Conservation (phyloP, 2,329 filamentous ascomycete species). For the Colletotrichum sojae region DNA sequence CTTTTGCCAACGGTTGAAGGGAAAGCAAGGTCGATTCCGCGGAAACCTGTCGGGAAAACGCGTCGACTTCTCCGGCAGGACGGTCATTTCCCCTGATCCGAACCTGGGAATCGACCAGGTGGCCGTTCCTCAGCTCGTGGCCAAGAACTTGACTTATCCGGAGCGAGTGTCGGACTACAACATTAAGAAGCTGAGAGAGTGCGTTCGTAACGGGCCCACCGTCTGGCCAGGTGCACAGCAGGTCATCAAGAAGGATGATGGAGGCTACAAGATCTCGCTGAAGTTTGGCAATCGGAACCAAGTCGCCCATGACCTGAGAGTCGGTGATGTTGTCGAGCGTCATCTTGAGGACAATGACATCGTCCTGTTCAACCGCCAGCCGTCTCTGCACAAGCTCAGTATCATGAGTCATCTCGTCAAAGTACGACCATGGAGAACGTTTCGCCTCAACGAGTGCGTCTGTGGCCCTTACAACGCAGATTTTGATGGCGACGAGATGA, state of each 20-base stretch:
- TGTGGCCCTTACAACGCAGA: slow-evolving; percentile 99
- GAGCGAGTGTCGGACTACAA: slow-evolving; percentile 90
- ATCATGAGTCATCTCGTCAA: slow-evolving; percentile 97
- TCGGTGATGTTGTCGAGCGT: slow-evolving; percentile 92
- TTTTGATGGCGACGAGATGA: slow-evolving; percentile 99
- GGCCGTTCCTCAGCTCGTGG: slow-evolving; percentile 91
- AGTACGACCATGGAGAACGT: slow-evolving; percentile 94
- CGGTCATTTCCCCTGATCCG: slow-evolving; percentile 97
- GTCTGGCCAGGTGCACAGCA: slow-evolving; percentile 92
- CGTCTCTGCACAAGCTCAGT: slow-evolving; percentile 97
- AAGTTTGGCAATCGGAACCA: slow-evolving; percentile 80
- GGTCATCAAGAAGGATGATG: slow-evolving; percentile 76
- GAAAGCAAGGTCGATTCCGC: slow-evolving; percentile 96
- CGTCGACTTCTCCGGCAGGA: slow-evolving; percentile 97
- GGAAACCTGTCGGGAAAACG: slow-evolving; percentile 98
- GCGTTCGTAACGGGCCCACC: slow-evolving; percentile 81
- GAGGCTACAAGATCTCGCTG: slow-evolving; percentile 79
- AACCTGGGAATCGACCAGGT: slow-evolving; percentile 96
- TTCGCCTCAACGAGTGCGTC: slow-evolving; percentile 97
- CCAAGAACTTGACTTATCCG: slow-evolving; percentile 95
- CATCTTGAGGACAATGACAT: slow-evolving; percentile 97
- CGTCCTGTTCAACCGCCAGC: slow-evolving; percentile 97
- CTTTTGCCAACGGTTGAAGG: slow-evolving; percentile 95
- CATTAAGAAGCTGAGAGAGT: slow-evolving; percentile 81
- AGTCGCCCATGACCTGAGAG: slow-evolving; percentile 80